A percentile compares a stretch with the other conserved stretches of the same genome.
Conservation (phyloP, 2,329 filamentous ascomycete species). For the Harringtonia lauricola region DNA sequence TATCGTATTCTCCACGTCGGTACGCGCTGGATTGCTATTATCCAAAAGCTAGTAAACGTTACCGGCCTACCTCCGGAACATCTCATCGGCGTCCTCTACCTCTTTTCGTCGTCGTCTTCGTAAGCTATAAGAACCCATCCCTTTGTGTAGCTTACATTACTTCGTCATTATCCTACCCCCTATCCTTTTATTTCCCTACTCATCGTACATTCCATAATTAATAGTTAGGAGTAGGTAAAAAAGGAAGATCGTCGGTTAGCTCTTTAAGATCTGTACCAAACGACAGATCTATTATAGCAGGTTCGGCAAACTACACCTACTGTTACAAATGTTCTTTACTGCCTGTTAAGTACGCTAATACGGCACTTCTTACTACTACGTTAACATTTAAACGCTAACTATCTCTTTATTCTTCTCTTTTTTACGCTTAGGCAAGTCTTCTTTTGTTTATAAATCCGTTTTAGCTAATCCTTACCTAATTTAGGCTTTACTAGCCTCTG, state of each 20-base stretch:
- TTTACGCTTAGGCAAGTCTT: neutral
- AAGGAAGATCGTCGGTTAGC: neutral
- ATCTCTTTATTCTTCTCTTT: neutral
- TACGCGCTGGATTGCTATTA: neutral
- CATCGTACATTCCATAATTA: neutral
- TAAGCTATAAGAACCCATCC: conserved; percentile 1
- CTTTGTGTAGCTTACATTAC: neutral
- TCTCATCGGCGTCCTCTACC: conserved; percentile 1
- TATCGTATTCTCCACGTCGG: conserved; percentile 1
- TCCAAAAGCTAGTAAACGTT: neutral
- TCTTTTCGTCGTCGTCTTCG: conserved; percentile 1
- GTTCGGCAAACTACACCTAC: neutral
- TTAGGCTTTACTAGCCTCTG: neutral
- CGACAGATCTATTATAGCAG: conserved; percentile 1
- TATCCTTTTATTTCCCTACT: neutral
- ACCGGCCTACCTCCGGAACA: neutral
- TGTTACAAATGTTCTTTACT: neutral
- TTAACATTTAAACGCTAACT: neutral
- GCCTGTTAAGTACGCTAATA: neutral
- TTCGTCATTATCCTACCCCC: neutral
- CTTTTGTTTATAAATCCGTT: neutral
- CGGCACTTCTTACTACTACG: too few relatives aligned
- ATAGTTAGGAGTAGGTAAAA: conserved; percentile 1
- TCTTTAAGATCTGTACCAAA: neutral
- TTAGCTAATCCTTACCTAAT: neutral